These are phyloP conservation scores for Tricladium varicosporioides DNA, from an alignment of 2,329 filamentous ascomycete species.

Conservation along the genomic window DNA sequence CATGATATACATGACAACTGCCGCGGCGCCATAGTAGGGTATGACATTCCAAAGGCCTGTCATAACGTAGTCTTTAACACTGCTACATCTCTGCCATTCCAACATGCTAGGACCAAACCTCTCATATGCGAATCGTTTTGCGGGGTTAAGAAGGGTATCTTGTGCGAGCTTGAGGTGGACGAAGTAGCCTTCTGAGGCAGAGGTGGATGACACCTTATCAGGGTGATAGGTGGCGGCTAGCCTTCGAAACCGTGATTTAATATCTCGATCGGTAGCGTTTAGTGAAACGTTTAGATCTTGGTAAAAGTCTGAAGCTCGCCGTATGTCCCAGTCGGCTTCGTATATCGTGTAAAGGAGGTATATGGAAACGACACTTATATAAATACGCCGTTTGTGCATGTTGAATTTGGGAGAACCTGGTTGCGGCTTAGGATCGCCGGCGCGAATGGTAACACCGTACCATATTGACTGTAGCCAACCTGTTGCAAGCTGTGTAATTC, in stretches of 20 bases:
- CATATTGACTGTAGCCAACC: conserved; percentile 76
- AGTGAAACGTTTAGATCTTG: conserved; percentile 69
- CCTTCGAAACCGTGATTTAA: conserved; percentile 83
- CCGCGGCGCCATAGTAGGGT: conserved; percentile 60
- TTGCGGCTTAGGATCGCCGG: conserved; percentile 76
- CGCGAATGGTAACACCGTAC: conserved; percentile 86
- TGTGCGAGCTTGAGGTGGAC: conserved; percentile 80
- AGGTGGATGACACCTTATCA: conserved; percentile 60
- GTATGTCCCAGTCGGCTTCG: conserved; percentile 82
- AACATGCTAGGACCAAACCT: conserved; percentile 76
- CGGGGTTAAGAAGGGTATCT: conserved; percentile 77
- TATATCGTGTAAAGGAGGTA: conserved; percentile 93
- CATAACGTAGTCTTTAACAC: conserved; percentile 70
- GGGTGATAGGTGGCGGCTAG: conserved; percentile 74
- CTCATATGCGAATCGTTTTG: conserved; percentile 82
- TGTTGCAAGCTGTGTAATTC: conserved; percentile 63
- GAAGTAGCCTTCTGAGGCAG: conserved; percentile 55
- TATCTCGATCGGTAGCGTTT: conserved; percentile 66
- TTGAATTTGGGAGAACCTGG: conserved; percentile 67
- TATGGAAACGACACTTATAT: conserved; percentile 74
- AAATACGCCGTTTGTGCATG: conserved; percentile 76
- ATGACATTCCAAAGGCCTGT: conserved; percentile 60
- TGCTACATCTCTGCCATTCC: conserved; percentile 63
- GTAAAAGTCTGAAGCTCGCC: conserved; percentile 73
- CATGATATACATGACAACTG: conserved; percentile 57